Evolutionary conservation across 495 filamentous ascomycete genomes (phyloP).

Genomic region (Jackrogersella multiformis): DNA sequence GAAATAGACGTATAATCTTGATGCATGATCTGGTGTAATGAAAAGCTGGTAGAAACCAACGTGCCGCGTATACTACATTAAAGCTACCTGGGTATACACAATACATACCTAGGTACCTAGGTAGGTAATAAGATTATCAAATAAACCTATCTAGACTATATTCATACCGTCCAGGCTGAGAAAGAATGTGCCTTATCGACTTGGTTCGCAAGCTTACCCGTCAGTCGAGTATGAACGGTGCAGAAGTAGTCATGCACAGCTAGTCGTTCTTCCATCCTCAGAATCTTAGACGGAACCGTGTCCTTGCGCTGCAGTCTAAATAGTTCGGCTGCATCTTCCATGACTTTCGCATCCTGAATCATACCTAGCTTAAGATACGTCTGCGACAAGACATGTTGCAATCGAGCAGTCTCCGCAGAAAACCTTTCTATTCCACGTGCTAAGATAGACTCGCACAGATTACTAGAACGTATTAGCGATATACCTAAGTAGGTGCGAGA

Average conservation of each 20-base stretch:
- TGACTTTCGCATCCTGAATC: background rate
- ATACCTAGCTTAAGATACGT: background rate
- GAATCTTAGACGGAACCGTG: background rate
- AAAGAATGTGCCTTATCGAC: background rate
- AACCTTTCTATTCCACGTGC: background rate
- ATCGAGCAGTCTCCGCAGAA: background rate
- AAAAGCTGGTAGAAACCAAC: no score
- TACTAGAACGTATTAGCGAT: background rate
- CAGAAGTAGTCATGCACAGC: background rate
- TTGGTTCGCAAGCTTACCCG: background rate
- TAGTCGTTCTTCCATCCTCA: background rate
- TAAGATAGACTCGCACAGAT: background rate
- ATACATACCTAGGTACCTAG: no score
- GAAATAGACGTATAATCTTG: no score
- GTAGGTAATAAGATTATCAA: no score
- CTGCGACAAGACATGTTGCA: background rate
- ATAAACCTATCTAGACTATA: no score
- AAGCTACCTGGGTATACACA: no score
- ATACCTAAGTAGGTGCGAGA: background rate
- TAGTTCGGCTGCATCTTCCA: background rate
- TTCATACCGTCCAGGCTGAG: no score
- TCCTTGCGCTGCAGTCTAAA: background rate
- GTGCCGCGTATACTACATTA: no score
- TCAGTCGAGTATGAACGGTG: background rate
- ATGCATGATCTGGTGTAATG: no score